These are phyloP conservation scores for Pleurotus giganteus DNA, from an alignment of 768 basidiomycete species.

Conservation along the genomic window DNA sequence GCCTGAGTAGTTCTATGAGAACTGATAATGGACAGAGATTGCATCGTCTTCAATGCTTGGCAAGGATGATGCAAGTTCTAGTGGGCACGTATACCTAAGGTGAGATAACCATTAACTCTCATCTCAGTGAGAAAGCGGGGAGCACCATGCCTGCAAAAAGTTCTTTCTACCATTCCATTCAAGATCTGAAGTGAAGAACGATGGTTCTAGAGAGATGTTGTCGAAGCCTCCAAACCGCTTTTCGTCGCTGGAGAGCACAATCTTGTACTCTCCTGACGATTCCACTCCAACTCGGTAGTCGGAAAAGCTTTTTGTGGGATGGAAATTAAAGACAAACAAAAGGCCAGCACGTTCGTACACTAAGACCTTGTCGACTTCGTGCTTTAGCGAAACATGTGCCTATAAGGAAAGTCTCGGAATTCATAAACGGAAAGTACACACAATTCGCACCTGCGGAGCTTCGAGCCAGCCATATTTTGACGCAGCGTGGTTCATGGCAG, in stretches of 20 bases:
- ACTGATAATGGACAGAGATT: neutral
- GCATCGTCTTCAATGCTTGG: slow-evolving; percentile 27
- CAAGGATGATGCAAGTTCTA: slow-evolving; percentile 65
- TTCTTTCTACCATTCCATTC: slow-evolving; percentile 95
- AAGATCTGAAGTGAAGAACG: slow-evolving; percentile 78
- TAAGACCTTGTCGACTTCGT: slow-evolving; percentile 90
- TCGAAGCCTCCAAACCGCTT: slow-evolving; percentile 87
- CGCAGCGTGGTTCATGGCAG: slow-evolving; percentile 86
- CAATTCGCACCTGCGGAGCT: slow-evolving; percentile 64
- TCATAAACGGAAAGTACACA: neutral
- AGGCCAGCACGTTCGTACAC: slow-evolving; percentile 93
- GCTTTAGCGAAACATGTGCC: slow-evolving; percentile 92
- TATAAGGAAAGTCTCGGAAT: slow-evolving; percentile 26
- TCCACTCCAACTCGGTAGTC: slow-evolving; percentile 95
- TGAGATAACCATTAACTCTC: neutral
- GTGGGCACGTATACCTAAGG: slow-evolving; percentile 71
- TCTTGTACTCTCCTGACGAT: slow-evolving; percentile 76
- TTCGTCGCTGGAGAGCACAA: slow-evolving; percentile 84
- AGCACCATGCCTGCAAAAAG: slow-evolving; percentile 67
- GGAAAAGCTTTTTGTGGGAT: slow-evolving; percentile 84
- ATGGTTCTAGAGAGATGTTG: slow-evolving; percentile 61
- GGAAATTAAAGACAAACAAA: slow-evolving; percentile 97
- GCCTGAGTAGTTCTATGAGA: neutral
- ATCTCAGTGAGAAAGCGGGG: slow-evolving; percentile 8
- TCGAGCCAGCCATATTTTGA: slow-evolving; percentile 82